These are phyloP conservation scores for Erythrobasidium hasegawianum DNA, from an alignment of 1,284 basidiomycete species.

Conservation along the genomic window DNA sequence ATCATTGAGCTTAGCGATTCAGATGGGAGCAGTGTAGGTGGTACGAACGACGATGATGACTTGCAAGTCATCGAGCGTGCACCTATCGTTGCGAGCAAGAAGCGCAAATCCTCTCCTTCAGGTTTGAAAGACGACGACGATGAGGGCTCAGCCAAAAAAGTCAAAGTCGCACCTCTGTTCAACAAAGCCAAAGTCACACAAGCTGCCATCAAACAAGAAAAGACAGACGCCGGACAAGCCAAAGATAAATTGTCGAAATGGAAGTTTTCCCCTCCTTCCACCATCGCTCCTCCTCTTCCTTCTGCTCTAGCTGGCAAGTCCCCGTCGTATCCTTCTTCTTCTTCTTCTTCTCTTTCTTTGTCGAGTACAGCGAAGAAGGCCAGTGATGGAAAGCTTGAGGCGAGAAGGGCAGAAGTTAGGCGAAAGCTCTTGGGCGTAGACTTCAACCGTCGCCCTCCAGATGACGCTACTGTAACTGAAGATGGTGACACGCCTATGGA, in stretches of 20 bases:
- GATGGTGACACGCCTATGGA: neutral
- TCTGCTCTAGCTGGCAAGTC: neutral
- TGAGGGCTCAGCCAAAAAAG: slow-evolving; percentile 14
- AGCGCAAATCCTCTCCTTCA: slow-evolving; percentile 6
- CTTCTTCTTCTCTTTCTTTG: slow-evolving; percentile 14
- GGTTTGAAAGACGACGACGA: neutral
- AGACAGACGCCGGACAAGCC: neutral
- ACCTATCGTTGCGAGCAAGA: neutral
- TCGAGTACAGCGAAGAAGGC: neutral
- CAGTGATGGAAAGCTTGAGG: neutral
- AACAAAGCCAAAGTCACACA: slow-evolving; percentile 13
- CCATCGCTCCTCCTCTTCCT: neutral
- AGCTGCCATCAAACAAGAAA: slow-evolving; percentile 7
- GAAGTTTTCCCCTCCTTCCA: slow-evolving; percentile 11
- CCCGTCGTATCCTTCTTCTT: neutral
- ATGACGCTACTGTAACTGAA: neutral
- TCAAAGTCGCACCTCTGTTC: slow-evolving; percentile 32
- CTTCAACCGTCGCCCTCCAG: neutral
- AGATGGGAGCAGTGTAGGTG: neutral
- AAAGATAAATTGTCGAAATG: slow-evolving; percentile 21
- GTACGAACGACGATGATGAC: slow-evolving; percentile 12
- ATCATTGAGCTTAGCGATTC: slow-evolving; percentile 27
- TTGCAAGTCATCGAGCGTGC: slow-evolving; percentile 5
- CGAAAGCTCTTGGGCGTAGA: slow-evolving; percentile 23
- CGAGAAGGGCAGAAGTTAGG: slow-evolving; percentile 19